phyloP scores from a whole-genome alignment of 805 yeast genomes.

The Wickerhamomyces ciferrii region DNA sequence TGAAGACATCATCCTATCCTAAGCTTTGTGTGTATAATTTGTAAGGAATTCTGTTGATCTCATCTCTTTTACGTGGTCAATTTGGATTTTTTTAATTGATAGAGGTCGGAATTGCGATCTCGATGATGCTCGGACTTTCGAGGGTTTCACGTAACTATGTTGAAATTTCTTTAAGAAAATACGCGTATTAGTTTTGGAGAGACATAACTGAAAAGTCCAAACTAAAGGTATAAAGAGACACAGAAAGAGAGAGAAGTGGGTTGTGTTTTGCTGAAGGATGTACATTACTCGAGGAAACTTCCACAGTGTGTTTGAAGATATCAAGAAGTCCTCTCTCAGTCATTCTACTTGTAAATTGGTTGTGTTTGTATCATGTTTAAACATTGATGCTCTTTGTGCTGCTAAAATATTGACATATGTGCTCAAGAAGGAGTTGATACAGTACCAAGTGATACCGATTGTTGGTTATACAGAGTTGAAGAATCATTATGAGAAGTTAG shows the following conservation, averaged over 20 bases:
- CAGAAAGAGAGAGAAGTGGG: not conserved
- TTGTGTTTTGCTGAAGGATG: slow-evolving; percentile 37
- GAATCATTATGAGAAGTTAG: slow-evolving; percentile 56
- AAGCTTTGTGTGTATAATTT: too few relatives aligned
- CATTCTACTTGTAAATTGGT: slow-evolving; percentile 88
- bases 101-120: not conserved
- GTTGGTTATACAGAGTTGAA: slow-evolving; percentile 84
- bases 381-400: slow-evolving; percentile 89
- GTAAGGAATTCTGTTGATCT: not conserved
- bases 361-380: slow-evolving; percentile 83
- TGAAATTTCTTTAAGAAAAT: not conserved
- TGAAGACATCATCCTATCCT: not conserved
- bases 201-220: not conserved
- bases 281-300: slow-evolving; percentile 69
- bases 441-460: slow-evolving; percentile 86
- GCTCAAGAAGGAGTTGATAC: slow-evolving; percentile 76
- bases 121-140: not conserved
- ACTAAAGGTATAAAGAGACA: too few relatives aligned
- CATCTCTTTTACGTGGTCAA: not conserved
- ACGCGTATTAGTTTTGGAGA: not conserved
- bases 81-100: not conserved
- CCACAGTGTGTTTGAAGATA: slow-evolving; percentile 58
- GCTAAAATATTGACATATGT: slow-evolving; percentile 68
- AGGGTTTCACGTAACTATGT: not conserved
- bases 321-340: slow-evolving; percentile 68